These are phyloP conservation scores for Glebionis coronaria DNA, from an alignment of 129 eudicot genomes.

Conservation along the genomic window DNA sequence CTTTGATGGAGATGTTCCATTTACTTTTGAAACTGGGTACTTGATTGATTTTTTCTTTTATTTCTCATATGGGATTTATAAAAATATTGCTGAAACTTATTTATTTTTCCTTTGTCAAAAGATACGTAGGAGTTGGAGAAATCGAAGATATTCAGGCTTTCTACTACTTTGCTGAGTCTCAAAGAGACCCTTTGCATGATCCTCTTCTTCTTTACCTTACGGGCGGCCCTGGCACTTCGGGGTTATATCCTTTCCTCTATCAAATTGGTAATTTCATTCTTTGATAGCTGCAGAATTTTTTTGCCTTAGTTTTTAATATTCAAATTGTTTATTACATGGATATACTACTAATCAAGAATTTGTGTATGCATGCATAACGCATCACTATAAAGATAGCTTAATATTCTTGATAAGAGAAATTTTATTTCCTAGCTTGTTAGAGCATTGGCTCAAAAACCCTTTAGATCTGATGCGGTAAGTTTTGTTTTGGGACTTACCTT, in stretches of 20 bases:
- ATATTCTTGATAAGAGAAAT: too few species aligned
- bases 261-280: neutral
- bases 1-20: neutral
- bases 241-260: neutral
- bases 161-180: neutral
- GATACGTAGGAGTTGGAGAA: constrained; percentile 1
- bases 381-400: too few species aligned
- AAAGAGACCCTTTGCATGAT: neutral
- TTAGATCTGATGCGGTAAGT: too few species aligned
- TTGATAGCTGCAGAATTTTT: neutral
- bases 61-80: neutral
- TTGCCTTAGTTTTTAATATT: too few species aligned
- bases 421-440: too few species aligned
- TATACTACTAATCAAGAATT: too few species aligned
- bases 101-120: neutral
- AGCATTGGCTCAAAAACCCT: too few species aligned
- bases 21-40: neutral
- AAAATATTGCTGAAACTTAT: neutral
- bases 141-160: neutral
- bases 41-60: neutral
- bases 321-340: too few species aligned
- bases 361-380: too few species aligned
- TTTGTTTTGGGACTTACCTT: too few species aligned
- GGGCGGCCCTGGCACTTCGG: neutral
- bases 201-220: constrained; percentile 1